Base-by-base conservation (phyloP, 2,329 filamentous ascomycete species). In the Aureobasidium sp. region DNA sequence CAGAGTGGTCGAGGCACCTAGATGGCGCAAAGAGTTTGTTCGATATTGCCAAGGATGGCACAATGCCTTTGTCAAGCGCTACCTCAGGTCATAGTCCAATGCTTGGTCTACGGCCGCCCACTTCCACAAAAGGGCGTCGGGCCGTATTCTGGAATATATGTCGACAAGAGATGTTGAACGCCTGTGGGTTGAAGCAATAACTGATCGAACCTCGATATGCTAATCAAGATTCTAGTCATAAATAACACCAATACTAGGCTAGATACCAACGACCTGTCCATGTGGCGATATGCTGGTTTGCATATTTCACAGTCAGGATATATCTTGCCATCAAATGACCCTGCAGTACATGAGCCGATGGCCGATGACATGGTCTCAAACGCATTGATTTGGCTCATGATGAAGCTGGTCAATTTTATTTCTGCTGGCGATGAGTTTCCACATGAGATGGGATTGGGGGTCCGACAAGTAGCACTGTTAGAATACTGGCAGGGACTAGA, bases 141-240 rank as follows among this genome's bases (percentile, higher is more conserved):
- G 84, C 84, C 7, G 84, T 83, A 0, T 87, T 87, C 69, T 87
- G 85, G 85, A 87, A 86, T 66, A 84, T 87, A 70, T 85, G 84
- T 17, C 76, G 84, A 27, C 85, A 87, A 67, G 85, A 87, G 66
- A 85, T 87, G 74, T 74, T 87, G 34, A 81, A 83, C 68, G 84
- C 85, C 59, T 86, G 82, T 80, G 71, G 74, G 78, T 74, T 6
- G 10, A 20, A 9, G 9, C 9, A 13, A 12, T 24, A 5, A 32
- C 27, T 26, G n/a, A 36, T 44, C 26, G 20, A 26, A 12, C 15
- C 2, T 7, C 20, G 10, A 39, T 13, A 26, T 39, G 29, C 59
- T 61, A 17, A 61, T 26, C 4, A 15, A 7, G 12, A 9, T 7
- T 27, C 34, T 46, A 79, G 77, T 82, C 66, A 84, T 87, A 67